These are phyloP conservation scores for Sphaerulina musiva DNA, from an alignment of 2,329 filamentous ascomycete species.

Conservation along the genomic window DNA sequence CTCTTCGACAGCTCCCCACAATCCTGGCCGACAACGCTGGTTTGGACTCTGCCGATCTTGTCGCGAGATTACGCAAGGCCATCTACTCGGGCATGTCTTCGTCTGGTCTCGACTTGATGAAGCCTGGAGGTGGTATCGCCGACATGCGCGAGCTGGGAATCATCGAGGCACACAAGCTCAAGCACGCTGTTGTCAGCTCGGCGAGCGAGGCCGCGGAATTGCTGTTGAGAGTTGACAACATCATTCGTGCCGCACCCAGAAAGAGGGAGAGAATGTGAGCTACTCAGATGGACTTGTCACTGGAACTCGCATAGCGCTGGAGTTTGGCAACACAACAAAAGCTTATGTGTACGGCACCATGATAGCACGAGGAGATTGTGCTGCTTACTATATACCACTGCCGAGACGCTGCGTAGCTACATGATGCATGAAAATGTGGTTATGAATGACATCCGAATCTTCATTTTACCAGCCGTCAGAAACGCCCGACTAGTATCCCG, in stretches of 20 bases:
- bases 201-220: conserved; percentile 96
- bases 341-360: background rate
- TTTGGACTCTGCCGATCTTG: conserved; percentile 88
- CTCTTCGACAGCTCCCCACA: conserved; percentile 86
- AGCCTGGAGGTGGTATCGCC: conserved; percentile 81
- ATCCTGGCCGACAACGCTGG: conserved; percentile 97
- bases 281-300: background rate
- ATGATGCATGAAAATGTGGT: background rate
- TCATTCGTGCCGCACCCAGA: conserved; percentile 87
- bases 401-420: background rate
- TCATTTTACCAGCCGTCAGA: background rate
- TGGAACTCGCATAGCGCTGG: conserved; percentile 7
- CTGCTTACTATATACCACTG: background rate
- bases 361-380: background rate
- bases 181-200: conserved; percentile 93
- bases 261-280: conserved; percentile 66
- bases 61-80: conserved; percentile 82
- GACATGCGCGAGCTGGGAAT: conserved; percentile 96
- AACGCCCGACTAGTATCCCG: too few species aligned
- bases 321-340: conserved; percentile 5
- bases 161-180: conserved; percentile 97
- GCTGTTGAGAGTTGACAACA: conserved; percentile 90
- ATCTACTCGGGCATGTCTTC: conserved; percentile 93
- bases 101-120: conserved; percentile 82
- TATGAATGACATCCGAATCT: background rate